A percentile compares a stretch with the other conserved stretches of the same genome.
Evolutionary conservation across 176 grass and related monocot genomes (phyloP).

Genomic region (Thinopyrum elongatum): DNA sequence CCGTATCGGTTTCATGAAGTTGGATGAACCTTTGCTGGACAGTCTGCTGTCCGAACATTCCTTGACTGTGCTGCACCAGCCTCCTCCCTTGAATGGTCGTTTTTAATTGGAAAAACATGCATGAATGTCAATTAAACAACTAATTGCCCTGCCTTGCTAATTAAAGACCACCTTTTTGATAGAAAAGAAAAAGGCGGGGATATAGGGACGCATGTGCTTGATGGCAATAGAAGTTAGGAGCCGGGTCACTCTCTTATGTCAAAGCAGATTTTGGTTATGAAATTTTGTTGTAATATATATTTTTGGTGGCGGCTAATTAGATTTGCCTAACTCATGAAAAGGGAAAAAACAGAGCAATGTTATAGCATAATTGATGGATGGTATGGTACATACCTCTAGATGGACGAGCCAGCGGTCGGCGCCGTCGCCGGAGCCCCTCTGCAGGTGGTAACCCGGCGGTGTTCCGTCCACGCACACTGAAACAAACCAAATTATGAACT

Average conservation of each 20-base stretch:
- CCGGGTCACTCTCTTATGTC: not conserved
- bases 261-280: not conserved
- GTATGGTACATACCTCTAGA: conserved; percentile 39
- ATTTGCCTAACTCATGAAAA: not conserved
- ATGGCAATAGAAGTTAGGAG: not conserved
- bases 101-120: not conserved
- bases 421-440: conserved; percentile 62
- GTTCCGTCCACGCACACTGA: conserved; percentile 49
- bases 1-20: not conserved
- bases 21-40: not conserved
- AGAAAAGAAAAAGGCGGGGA: too few relatives aligned
- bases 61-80: conserved; percentile 41
- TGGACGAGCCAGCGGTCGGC: conserved; percentile 59
- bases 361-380: not conserved
- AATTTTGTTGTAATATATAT: not conserved
- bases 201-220: not conserved
- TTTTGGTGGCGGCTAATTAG: not conserved
- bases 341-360: too few relatives aligned
- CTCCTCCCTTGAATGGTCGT: conserved; percentile 50
- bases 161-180: too few relatives aligned
- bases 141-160: too few relatives aligned
- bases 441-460: conserved; percentile 71
- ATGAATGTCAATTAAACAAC: not conserved
- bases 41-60: conserved; percentile 12
- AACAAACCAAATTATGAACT: not conserved